Evolutionary conservation across 306 rosid species (phyloP).

Genomic region (Lithocarpus polystachyus): DNA sequence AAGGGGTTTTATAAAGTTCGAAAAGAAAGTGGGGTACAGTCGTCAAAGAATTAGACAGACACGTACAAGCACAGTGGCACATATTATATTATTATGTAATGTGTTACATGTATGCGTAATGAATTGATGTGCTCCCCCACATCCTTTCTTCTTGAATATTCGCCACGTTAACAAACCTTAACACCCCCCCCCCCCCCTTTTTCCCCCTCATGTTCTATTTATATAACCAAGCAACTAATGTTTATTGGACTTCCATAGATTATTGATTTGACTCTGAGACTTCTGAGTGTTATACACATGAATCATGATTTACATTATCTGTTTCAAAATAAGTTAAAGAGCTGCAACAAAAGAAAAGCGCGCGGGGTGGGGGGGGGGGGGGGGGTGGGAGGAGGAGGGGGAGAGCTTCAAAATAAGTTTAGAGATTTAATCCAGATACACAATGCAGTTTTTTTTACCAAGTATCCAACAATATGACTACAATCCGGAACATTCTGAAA

Average conservation of each 20-base stretch:
- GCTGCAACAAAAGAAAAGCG: too few relatives aligned
- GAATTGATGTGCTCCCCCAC: not conserved
- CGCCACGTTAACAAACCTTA: not conserved
- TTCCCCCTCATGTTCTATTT: not conserved
- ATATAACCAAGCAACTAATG: not conserved
- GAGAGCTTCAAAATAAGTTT: not conserved
- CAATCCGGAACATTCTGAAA: not conserved
- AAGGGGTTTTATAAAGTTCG: not conserved
- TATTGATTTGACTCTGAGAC: not conserved
- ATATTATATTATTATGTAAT: not conserved
- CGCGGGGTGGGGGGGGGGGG: rapidly evolving
- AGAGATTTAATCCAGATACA: not conserved
- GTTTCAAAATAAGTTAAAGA: too few relatives aligned
- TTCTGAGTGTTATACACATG: not conserved
- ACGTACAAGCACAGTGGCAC: not conserved
- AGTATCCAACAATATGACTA: not conserved
- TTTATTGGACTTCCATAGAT: not conserved
- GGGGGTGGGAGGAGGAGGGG: rapidly evolving
- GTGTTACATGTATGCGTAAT: not conserved
- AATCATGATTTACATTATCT: not conserved
- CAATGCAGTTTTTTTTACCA: not conserved
- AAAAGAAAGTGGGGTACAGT: not conserved
- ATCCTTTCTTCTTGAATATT: not conserved
- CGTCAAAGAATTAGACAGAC: not conserved
- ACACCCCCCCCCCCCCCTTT: too few relatives aligned